A percentile compares a stretch with the other conserved stretches of the same genome.
phyloP scores from a whole-genome alignment of 1,139 yeast genomes.

The Candida sp. region DNA sequence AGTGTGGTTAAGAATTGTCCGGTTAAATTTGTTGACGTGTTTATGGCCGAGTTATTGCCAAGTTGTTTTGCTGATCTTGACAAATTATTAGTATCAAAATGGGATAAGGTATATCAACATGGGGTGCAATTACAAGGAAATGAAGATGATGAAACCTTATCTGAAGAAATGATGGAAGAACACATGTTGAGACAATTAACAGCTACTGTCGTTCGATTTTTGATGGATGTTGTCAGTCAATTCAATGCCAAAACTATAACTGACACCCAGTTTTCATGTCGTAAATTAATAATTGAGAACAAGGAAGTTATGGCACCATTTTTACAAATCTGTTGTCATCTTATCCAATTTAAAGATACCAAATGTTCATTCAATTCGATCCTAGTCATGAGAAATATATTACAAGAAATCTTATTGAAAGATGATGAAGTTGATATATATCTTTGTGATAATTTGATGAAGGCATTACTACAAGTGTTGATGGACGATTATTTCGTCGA shows the following conservation, averaged over 20 bases:
- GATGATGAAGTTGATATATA: slow-evolving; percentile 79
- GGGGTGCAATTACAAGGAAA: slow-evolving; percentile 72
- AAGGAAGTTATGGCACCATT: slow-evolving; percentile 76
- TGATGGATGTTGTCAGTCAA: slow-evolving; percentile 89
- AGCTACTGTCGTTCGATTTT: slow-evolving; percentile 84
- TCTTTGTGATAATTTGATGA: slow-evolving; percentile 56
- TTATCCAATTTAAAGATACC: slow-evolving; percentile 81
- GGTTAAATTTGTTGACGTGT: slow-evolving; percentile 56
- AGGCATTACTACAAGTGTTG: slow-evolving; percentile 50
- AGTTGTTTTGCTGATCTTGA: slow-evolving; percentile 72
- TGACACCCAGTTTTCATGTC: slow-evolving; percentile 61
- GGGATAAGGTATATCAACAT: slow-evolving; percentile 69
- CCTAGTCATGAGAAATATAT: slow-evolving; percentile 68
- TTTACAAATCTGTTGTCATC: slow-evolving; percentile 69
- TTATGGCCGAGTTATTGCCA: slow-evolving; percentile 78
- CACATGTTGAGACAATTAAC: slow-evolving; percentile 90
- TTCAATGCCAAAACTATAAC: slow-evolving; percentile 41
- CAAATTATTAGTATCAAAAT: slow-evolving; percentile 60
- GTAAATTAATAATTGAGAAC: slow-evolving; percentile 62
- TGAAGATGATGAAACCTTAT: slow-evolving; percentile 76
- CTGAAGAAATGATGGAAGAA: slow-evolving; percentile 99
- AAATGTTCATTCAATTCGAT: slow-evolving; percentile 92
- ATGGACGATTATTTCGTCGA: slow-evolving; percentile 79
- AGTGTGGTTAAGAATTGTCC: slow-evolving; percentile 91
- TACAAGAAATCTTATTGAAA: slow-evolving; percentile 62